These are phyloP conservation scores for Rhizopogon vinicolor DNA, from an alignment of 768 basidiomycete species.

Conservation along the genomic window DNA sequence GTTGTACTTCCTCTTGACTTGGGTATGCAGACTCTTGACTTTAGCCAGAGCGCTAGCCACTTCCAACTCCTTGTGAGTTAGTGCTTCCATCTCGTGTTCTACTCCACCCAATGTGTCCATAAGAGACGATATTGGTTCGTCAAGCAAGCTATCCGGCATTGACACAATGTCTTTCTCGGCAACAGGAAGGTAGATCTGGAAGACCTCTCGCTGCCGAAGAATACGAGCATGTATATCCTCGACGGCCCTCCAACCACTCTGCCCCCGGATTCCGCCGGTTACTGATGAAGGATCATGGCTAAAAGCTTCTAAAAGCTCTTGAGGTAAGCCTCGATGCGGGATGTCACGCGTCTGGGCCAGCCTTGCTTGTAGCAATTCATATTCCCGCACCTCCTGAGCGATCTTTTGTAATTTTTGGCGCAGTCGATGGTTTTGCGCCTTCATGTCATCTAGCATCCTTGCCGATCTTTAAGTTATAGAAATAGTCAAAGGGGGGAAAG, in stretches of 20 bases:
- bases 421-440: slow-evolving; percentile 59
- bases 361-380: slow-evolving; percentile 53
- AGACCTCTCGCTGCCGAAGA: slow-evolving; percentile 52
- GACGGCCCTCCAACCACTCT: slow-evolving; percentile 65
- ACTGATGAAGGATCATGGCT: slow-evolving; percentile 77
- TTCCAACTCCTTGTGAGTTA: slow-evolving; percentile 42
- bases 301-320: slow-evolving; percentile 69
- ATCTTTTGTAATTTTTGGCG: slow-evolving; percentile 67
- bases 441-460: slow-evolving; percentile 59
- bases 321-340: slow-evolving; percentile 46
- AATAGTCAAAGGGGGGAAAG: neutral
- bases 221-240: slow-evolving; percentile 71
- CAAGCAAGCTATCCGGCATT: slow-evolving; percentile 39
- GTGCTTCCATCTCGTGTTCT: slow-evolving; percentile 39
- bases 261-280: slow-evolving; percentile 56
- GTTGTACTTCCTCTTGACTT: slow-evolving; percentile 64
- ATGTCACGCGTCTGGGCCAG: slow-evolving; percentile 46
- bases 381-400: slow-evolving; percentile 58
- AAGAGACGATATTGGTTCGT: slow-evolving; percentile 50
- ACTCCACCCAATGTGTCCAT: slow-evolving; percentile 45
- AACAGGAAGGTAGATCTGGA: slow-evolving; percentile 40
- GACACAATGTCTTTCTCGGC: slow-evolving; percentile 2
- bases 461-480: neutral
- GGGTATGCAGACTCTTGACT: slow-evolving; percentile 51
- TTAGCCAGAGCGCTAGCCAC: slow-evolving; percentile 44